phyloP scores from a whole-genome alignment of 257 asterid genomes.

The Ballota nigra region DNA sequence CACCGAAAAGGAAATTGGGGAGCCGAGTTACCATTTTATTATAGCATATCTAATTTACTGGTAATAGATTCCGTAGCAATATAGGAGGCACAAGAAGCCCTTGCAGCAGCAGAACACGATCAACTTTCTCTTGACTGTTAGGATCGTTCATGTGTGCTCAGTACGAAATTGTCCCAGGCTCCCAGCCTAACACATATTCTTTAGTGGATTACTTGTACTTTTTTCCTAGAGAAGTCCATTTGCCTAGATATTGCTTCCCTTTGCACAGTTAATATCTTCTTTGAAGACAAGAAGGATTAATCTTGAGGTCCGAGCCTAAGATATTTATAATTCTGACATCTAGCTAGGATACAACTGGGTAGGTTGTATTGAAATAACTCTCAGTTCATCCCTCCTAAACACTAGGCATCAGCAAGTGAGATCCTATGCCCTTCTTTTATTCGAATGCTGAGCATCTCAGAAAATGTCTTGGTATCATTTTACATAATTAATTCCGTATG shows the following conservation, averaged over 20 bases:
- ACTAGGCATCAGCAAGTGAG: neutral
- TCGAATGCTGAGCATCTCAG: neutral
- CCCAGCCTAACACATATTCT: neutral
- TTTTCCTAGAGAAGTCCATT: neutral
- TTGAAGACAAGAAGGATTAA: neutral
- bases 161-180: neutral
- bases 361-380: neutral
- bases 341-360: neutral
- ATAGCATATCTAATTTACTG: neutral
- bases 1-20: neutral
- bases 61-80: neutral
- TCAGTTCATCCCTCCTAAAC: neutral
- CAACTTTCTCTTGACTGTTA: neutral
- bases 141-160: neutral
- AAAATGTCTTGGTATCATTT: neutral
- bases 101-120: neutral
- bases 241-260: neutral
- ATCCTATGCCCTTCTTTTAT: no score
- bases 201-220: neutral
- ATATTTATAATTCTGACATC: neutral
- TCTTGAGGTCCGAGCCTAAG: neutral
- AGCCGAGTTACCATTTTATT: neutral
- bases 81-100: neutral
- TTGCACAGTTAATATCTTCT: neutral
- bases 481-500: neutral